Evolutionary conservation across 371 early-diverging fungal genomes (phyloP).

Genomic region (Mortierella sp.): DNA sequence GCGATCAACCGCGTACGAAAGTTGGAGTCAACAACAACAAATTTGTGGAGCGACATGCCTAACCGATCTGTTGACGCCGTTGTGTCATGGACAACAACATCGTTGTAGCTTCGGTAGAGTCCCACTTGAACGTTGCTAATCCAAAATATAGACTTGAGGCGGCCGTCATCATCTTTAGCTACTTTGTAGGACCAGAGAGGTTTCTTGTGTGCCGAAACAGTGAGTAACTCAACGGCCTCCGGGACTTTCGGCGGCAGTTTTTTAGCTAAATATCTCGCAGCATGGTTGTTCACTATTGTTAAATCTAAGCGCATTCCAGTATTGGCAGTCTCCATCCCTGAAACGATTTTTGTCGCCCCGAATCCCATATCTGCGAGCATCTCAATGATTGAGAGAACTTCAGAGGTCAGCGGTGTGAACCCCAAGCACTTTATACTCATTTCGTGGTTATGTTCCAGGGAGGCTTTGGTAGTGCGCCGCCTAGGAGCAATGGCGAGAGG

Average conservation of each 20-base stretch:
- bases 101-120: too few relatives aligned
- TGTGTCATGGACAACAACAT: too few relatives aligned
- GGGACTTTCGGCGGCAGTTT: too few relatives aligned
- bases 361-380: too few relatives aligned
- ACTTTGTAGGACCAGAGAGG: not conserved
- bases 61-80: constrained; percentile 6
- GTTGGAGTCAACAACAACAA: constrained; percentile 11
- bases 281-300: not conserved
- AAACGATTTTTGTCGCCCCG: too few relatives aligned
- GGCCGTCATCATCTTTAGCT: too few relatives aligned
- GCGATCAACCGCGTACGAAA: constrained; percentile 14
- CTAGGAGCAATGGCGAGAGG: not conserved
- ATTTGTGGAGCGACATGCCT: constrained; percentile 1
- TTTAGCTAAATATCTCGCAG: too few relatives aligned
- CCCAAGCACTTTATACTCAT: not conserved
- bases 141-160: too few relatives aligned
- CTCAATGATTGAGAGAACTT: not conserved
- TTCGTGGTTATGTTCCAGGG: not conserved
- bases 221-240: not conserved
- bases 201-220: not conserved
- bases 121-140: too few relatives aligned
- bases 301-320: too few relatives aligned
- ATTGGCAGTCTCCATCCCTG: too few relatives aligned
- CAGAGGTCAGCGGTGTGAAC: not conserved
- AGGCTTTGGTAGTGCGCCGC: constrained; percentile 5